These are phyloP conservation scores for Grosmannia huntii DNA, from an alignment of 2,329 filamentous ascomycete genomes.

Conservation along the genomic window DNA sequence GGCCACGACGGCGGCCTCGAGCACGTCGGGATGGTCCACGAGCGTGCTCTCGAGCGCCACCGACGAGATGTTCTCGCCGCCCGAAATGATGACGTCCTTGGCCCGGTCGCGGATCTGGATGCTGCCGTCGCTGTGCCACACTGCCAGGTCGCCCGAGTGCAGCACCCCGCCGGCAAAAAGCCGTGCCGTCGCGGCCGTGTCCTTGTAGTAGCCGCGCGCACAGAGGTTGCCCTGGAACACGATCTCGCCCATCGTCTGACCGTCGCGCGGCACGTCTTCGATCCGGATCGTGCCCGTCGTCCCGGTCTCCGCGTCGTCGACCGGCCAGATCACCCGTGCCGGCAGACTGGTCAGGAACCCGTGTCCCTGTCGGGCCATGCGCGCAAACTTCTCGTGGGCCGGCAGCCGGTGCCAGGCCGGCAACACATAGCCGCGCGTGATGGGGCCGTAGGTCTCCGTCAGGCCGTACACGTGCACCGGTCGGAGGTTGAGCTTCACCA, in stretches of 20 bases:
- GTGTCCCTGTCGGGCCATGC: slow-evolving; percentile 90
- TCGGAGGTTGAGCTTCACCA: slow-evolving; percentile 72
- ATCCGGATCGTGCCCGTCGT: slow-evolving; percentile 24
- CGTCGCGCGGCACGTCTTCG: slow-evolving; percentile 37
- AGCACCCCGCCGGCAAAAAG: slow-evolving; percentile 76
- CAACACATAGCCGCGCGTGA: slow-evolving; percentile 85
- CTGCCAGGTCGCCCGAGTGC: slow-evolving; percentile 85
- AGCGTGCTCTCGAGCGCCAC: slow-evolving; percentile 87
- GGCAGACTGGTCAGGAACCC: slow-evolving; percentile 77
- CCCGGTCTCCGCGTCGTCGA: slow-evolving; percentile 38
- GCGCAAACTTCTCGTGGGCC: slow-evolving; percentile 63
- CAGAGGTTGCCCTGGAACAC: slow-evolving; percentile 89
- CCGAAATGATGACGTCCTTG: slow-evolving; percentile 97
- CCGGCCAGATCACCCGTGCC: slow-evolving; percentile 63
- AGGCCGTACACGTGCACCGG: slow-evolving; percentile 90
- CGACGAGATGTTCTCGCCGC: slow-evolving; percentile 95
- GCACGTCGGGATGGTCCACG: slow-evolving; percentile 71
- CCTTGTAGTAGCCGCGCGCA: slow-evolving; percentile 83
- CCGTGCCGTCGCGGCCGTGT: slow-evolving; percentile 71
- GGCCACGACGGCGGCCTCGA: slow-evolving; percentile 85
- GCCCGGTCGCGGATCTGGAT: slow-evolving; percentile 86
- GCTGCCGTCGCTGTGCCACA: slow-evolving; percentile 83
- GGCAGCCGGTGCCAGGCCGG: slow-evolving; percentile 71
- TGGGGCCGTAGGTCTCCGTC: slow-evolving; percentile 85
- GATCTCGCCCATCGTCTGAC: slow-evolving; percentile 37